These are phyloP conservation scores for Pseudocercospora crystallina DNA, from an alignment of 2,329 filamentous ascomycete genomes.

Conservation along the genomic window DNA sequence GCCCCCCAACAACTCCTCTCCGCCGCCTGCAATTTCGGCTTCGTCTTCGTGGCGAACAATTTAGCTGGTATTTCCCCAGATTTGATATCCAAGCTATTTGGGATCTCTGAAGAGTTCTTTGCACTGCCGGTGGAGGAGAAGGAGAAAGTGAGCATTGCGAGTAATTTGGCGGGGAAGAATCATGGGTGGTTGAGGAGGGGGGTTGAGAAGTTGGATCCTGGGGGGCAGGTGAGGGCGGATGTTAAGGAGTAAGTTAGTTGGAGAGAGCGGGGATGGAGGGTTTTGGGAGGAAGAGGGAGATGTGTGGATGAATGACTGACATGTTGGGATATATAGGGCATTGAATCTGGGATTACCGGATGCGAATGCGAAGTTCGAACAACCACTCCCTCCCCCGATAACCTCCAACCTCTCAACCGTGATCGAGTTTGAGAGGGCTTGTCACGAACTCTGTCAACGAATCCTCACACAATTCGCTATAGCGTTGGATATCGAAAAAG, in stretches of 20 bases:
- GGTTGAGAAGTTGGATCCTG: conserved; percentile 81
- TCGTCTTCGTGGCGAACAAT: conserved; percentile 81
- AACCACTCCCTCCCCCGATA: conserved; percentile 71
- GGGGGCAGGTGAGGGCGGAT: conserved; percentile 69
- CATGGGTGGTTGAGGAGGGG: conserved; percentile 88
- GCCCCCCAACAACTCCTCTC: conserved; percentile 70
- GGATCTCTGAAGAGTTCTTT: conserved; percentile 73
- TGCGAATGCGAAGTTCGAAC: conserved; percentile 63
- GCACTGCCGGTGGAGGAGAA: conserved; percentile 69
- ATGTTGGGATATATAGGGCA: conserved; percentile 59
- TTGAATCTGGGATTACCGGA: conserved; percentile 88
- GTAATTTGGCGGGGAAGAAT: conserved; percentile 63
- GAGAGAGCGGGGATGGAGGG: too few species aligned
- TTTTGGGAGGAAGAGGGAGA: too few species aligned
- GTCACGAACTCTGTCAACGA: conserved; percentile 69
- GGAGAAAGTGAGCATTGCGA: conserved; percentile 69
- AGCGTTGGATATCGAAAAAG: conserved; percentile 59
- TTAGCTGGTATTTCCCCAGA: conserved; percentile 61
- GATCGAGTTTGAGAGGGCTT: conserved; percentile 66
- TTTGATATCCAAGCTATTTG: conserved; percentile 71
- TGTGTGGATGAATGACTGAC: too few species aligned
- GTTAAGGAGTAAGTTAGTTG: conserved; percentile 75
- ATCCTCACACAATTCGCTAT: conserved; percentile 76
- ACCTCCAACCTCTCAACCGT: conserved; percentile 60
- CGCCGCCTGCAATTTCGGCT: conserved; percentile 80